Percentiles rank a stretch among this genome's conserved stretches.
phyloP scores from a whole-genome alignment of 768 basidiomycete genomes.

The Serendipita sp. region DNA sequence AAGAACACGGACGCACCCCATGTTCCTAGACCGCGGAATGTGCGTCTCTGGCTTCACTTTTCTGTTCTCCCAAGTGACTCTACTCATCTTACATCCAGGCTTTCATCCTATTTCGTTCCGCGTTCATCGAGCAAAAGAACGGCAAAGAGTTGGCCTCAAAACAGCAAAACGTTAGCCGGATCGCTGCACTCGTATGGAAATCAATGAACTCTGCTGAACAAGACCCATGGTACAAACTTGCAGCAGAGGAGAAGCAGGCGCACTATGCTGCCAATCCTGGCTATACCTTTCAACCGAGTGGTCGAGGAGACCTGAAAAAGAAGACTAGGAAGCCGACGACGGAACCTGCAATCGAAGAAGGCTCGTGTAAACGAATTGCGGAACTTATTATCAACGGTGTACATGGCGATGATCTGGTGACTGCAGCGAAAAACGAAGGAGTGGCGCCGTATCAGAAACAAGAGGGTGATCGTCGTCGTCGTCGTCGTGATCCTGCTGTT shows the following conservation, averaged over 20 bases:
- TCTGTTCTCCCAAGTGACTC: neutral
- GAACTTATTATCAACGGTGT: slow-evolving; percentile 1
- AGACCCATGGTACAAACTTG: slow-evolving; percentile 1
- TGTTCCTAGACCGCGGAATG: slow-evolving; percentile 2
- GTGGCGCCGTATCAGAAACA: neutral
- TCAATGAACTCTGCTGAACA: slow-evolving; percentile 4
- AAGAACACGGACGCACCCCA: neutral
- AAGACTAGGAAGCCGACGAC: neutral
- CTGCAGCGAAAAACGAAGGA: neutral
- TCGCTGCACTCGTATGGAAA: slow-evolving; percentile 1
- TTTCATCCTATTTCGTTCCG: neutral
- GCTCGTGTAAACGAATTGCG: slow-evolving; percentile 1
- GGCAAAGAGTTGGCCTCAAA: slow-evolving; percentile 3
- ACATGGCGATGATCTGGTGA: neutral
- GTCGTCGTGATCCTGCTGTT: neutral
- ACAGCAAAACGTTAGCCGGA: neutral
- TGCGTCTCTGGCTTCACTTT: neutral
- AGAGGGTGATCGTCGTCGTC: neutral
- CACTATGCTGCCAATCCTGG: slow-evolving; percentile 4
- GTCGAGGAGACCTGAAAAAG: neutral
- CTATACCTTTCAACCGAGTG: neutral
- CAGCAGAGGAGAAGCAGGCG: neutral
- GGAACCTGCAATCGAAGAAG: slow-evolving; percentile 1
- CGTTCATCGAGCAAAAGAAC: slow-evolving; percentile 4
- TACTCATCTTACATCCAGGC: neutral